These are phyloP conservation scores for Pyronema omphalodes DNA, from an alignment of 495 filamentous ascomycete genomes.

Conservation along the genomic window DNA sequence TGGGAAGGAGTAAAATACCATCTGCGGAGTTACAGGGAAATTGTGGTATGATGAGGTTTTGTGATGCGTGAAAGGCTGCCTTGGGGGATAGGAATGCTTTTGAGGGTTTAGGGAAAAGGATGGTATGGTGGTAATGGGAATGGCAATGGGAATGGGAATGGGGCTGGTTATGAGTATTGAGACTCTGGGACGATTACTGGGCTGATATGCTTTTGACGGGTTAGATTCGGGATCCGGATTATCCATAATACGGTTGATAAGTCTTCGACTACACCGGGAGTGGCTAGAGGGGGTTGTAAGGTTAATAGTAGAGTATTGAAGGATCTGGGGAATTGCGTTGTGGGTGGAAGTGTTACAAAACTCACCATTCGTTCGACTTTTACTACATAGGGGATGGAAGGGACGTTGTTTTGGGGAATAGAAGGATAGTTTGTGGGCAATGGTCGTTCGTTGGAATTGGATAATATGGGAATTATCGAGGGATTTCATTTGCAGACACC, in stretches of 20 bases:
- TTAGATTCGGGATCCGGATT: conserved; percentile 41
- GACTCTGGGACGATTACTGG: conserved; percentile 56
- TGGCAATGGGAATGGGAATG: conserved; percentile 39
- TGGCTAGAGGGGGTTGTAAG: conserved; percentile 50
- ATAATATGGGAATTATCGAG: no score
- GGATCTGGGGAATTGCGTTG: conserved; percentile 36
- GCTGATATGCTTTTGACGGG: conserved; percentile 55
- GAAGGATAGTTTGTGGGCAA: no score
- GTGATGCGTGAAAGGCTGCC: conserved; percentile 37
- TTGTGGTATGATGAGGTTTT: conserved; percentile 44
- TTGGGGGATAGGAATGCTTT: conserved; percentile 46
- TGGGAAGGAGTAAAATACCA: no score
- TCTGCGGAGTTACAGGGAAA: conserved; percentile 31
- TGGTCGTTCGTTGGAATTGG: no score
- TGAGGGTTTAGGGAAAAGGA: conserved; percentile 39
- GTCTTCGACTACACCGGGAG: conserved; percentile 32
- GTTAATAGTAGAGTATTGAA: conserved; percentile 40
- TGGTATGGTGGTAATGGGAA: conserved; percentile 39
- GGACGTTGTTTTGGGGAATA: no score
- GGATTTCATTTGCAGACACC: no score
- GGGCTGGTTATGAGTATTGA: conserved; percentile 63
- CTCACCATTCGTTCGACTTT: conserved; percentile 47
- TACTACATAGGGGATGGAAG: conserved; percentile 22
- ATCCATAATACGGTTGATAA: conserved; percentile 32
- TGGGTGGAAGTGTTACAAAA: conserved; percentile 40